A percentile compares a stretch with the other conserved stretches of the same genome.
phyloP scores from a whole-genome alignment of 352 stramenopile genomes.

The Phytophthora vignae region DNA sequence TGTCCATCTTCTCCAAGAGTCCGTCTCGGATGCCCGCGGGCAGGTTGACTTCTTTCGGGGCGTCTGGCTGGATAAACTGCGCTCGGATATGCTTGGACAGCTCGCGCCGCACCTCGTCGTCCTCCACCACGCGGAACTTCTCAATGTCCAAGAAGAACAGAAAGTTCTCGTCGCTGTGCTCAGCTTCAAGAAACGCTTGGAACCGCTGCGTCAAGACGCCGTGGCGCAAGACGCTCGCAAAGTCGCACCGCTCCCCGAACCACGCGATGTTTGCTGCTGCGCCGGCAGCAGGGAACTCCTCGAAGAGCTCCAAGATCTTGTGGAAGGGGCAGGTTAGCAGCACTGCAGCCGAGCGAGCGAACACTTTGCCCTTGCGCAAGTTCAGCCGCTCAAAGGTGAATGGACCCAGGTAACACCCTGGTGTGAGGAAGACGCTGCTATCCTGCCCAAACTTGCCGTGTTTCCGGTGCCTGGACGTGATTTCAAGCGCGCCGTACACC shows the following conservation, averaged over 20 bases:
- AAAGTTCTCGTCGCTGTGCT: slow-evolving; percentile 86
- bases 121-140: slow-evolving; percentile 44
- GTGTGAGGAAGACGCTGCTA: slow-evolving; percentile 66
- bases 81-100: slow-evolving; percentile 54
- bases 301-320: slow-evolving; percentile 57
- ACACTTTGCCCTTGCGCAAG: slow-evolving; percentile 50
- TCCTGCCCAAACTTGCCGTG: slow-evolving; percentile 33
- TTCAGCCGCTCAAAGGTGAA: slow-evolving; percentile 81
- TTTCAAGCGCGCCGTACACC: slow-evolving; percentile 77
- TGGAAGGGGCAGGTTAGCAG: slow-evolving; percentile 62
- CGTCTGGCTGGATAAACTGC: slow-evolving; percentile 64
- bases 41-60: slow-evolving; percentile 79
- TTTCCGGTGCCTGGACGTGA: slow-evolving; percentile 50
- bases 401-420: slow-evolving; percentile 73
- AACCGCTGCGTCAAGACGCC: slow-evolving; percentile 66
- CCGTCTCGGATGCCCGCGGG: slow-evolving; percentile 65
- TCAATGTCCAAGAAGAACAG: slow-evolving; percentile 78
- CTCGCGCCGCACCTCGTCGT: slow-evolving; percentile 35
- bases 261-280: slow-evolving; percentile 81
- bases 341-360: slow-evolving; percentile 62
- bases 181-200: slow-evolving; percentile 68
- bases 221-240: slow-evolving; percentile 70
- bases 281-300: slow-evolving; percentile 61
- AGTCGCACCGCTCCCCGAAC: slow-evolving; percentile 73
- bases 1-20: slow-evolving; percentile 36